phyloP scores from a whole-genome alignment of 768 basidiomycete species.

The Termitomyces sp. region DNA sequence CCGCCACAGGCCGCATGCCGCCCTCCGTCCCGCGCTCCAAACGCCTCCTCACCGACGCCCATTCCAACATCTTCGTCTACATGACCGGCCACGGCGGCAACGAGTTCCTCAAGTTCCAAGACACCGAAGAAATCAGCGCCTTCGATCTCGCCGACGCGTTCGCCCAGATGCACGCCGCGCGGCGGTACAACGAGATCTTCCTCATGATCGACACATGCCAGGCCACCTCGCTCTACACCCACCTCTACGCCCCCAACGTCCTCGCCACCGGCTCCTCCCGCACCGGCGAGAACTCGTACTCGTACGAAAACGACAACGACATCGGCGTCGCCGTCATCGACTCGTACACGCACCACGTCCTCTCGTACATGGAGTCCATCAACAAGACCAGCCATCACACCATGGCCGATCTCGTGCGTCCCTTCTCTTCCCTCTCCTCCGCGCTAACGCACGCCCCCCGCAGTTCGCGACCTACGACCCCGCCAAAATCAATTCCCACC shows the following conservation, averaged over 20 bases:
- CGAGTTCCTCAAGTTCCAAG: slow-evolving; percentile 98
- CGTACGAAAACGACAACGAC: slow-evolving; percentile 93
- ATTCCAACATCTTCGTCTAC: slow-evolving; percentile 93
- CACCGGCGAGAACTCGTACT: slow-evolving; percentile 89
- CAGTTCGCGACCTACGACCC: slow-evolving; percentile 83
- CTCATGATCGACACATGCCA: slow-evolving; percentile 99
- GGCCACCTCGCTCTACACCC: slow-evolving; percentile 92
- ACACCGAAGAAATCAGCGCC: slow-evolving; percentile 96
- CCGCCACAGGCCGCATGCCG: slow-evolving; percentile 68
- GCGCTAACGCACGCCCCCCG: neutral
- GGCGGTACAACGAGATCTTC: slow-evolving; percentile 94
- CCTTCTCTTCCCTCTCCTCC: neutral
- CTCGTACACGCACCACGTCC: slow-evolving; percentile 86
- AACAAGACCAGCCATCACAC: slow-evolving; percentile 85
- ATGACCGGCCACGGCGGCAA: slow-evolving; percentile 99
- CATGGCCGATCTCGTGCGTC: slow-evolving; percentile 79
- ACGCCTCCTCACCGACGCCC: slow-evolving; percentile 84
- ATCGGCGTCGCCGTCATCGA: slow-evolving; percentile 97
- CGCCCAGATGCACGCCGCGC: slow-evolving; percentile 98
- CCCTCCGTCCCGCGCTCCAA: slow-evolving; percentile 88
- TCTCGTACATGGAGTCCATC: slow-evolving; percentile 88
- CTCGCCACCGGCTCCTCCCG: slow-evolving; percentile 86
- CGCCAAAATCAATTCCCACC: slow-evolving; percentile 72
- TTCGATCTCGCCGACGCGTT: slow-evolving; percentile 98
- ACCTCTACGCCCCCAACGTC: slow-evolving; percentile 91